phyloP scores from a whole-genome alignment of 805 yeast genomes.

The Candida montana region DNA sequence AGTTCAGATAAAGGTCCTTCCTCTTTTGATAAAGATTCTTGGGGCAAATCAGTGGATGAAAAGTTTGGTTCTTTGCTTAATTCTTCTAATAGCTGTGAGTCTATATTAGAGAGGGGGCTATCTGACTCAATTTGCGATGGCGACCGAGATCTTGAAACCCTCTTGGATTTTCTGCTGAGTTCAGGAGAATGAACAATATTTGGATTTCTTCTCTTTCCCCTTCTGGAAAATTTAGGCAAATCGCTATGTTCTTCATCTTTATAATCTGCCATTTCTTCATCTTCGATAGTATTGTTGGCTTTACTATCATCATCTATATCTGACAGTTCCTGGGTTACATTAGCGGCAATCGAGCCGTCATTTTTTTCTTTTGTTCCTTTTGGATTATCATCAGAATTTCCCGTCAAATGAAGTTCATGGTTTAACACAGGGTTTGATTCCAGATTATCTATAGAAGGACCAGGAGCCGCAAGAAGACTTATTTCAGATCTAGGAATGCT shows the following conservation, averaged over 20 bases:
- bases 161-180: background rate
- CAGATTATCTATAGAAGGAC: too few species aligned
- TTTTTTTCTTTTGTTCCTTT: background rate
- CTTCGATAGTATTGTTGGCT: slow-evolving; percentile 11
- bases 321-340: slow-evolving; percentile 25
- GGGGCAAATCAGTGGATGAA: slow-evolving; percentile 1
- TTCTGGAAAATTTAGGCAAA: background rate
- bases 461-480: too few species aligned
- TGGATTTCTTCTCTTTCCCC: background rate
- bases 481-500: too few species aligned
- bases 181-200: slow-evolving; percentile 1
- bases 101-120: background rate
- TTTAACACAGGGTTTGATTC: too few species aligned
- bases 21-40: slow-evolving; percentile 7
- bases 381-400: too few species aligned
- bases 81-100: background rate
- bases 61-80: background rate
- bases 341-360: slow-evolving; percentile 8
- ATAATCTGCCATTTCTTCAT: background rate
- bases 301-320: slow-evolving; percentile 25
- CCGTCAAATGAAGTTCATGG: too few species aligned
- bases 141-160: background rate
- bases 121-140: background rate
- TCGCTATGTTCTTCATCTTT: background rate
- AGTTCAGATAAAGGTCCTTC: slow-evolving; percentile 17